phyloP scores from a whole-genome alignment of 1,284 basidiomycete species.

The Trichosporon coremiiforme region DNA sequence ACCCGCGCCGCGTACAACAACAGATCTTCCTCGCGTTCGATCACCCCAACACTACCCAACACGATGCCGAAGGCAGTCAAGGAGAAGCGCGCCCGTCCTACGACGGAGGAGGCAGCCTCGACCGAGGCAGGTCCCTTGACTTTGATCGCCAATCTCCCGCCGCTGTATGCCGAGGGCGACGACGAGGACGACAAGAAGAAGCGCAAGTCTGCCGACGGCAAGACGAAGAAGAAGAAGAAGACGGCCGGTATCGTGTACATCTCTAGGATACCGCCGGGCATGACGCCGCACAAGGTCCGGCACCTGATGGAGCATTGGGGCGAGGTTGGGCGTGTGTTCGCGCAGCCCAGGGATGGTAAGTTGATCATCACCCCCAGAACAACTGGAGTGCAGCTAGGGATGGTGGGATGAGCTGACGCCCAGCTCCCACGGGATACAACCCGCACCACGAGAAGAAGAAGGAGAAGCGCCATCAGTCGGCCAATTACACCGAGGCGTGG shows the following conservation, averaged over 20 bases:
- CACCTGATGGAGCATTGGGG: conserved; percentile 86
- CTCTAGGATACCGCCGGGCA: conserved; percentile 95
- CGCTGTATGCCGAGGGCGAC: conserved; percentile 7
- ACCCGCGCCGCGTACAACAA: background rate
- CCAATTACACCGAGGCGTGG: conserved; percentile 96
- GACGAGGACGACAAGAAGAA: conserved; percentile 6
- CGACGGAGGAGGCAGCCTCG: background rate
- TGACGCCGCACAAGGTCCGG: conserved; percentile 94
- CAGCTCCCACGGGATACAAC: conserved; percentile 48
- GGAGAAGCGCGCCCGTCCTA: conserved; percentile 7
- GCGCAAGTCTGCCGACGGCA: conserved; percentile 4
- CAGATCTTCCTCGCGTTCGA: background rate
- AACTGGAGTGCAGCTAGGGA: no score
- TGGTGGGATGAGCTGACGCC: background rate
- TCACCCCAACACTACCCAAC: background rate
- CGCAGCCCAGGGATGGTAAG: conserved; percentile 75
- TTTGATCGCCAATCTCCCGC: conserved; percentile 7
- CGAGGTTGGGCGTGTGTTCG: conserved; percentile 80
- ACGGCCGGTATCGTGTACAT: conserved; percentile 85
- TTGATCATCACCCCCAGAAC: background rate
- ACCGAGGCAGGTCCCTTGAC: conserved; percentile 3
- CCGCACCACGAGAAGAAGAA: conserved; percentile 35
- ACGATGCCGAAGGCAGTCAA: conserved; percentile 10
- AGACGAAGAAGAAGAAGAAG: conserved; percentile 38
- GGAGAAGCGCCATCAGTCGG: conserved; percentile 68